Evolutionary conservation across 228 moss, liverwort and hornwort genomes (phyloP).

Genomic region (Sphagnum fallax): DNA sequence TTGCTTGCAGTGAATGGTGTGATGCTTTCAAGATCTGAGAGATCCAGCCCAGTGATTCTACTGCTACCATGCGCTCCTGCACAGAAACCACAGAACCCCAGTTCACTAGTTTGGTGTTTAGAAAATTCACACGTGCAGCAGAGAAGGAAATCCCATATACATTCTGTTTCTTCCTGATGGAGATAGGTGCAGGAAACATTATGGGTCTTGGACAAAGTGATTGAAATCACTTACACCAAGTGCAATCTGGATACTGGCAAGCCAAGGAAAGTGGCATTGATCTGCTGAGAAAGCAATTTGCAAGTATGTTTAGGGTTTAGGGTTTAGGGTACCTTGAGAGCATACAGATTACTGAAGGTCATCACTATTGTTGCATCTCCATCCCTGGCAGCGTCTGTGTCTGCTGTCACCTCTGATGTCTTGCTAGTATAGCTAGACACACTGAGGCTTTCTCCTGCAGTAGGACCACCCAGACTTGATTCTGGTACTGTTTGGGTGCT

Average conservation of each 20-base stretch:
- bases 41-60: slow-evolving; percentile 77
- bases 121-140: too few species aligned
- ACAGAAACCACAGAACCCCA: neutral
- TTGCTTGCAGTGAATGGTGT: slow-evolving; percentile 59
- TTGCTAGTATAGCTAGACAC: slow-evolving; percentile 17
- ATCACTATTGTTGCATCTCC: slow-evolving; percentile 61
- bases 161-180: too few species aligned
- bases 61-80: slow-evolving; percentile 90
- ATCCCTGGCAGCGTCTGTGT: slow-evolving; percentile 33
- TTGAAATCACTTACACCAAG: too few species aligned
- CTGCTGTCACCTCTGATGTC: slow-evolving; percentile 22
- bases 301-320: too few species aligned
- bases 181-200: too few species aligned
- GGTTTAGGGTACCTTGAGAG: slow-evolving; percentile 54
- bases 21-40: slow-evolving; percentile 78
- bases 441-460: slow-evolving; percentile 1
- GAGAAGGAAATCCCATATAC: too few species aligned
- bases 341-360: slow-evolving; percentile 66
- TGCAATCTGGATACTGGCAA: too few species aligned
- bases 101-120: too few species aligned
- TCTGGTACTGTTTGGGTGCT: slow-evolving; percentile 12
- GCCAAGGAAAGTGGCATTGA: too few species aligned
- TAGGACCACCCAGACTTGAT: neutral
- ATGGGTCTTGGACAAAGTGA: too few species aligned
- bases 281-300: too few species aligned